Evolutionary conservation across 345 rosid species (phyloP).

Genomic region (Rhodamnia argentea): DNA sequence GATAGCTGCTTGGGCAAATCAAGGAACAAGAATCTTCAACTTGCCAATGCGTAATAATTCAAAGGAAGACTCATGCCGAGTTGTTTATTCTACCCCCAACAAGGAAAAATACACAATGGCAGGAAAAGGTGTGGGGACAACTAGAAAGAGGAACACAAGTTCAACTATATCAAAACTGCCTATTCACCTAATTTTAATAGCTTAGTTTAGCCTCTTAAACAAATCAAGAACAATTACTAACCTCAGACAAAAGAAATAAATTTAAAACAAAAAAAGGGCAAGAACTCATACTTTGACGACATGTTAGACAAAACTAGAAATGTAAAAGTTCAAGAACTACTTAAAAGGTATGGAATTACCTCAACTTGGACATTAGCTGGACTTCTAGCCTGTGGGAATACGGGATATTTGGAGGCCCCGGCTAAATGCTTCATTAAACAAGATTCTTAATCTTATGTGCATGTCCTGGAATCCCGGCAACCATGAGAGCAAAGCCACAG

Average conservation of each 20-base stretch:
- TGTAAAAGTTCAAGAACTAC: not conserved
- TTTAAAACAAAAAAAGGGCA: not conserved
- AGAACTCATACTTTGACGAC: not conserved
- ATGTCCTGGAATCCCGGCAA: conserved; percentile 82
- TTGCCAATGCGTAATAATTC: not conserved
- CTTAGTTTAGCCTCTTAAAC: not conserved
- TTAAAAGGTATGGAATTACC: conserved; percentile 10
- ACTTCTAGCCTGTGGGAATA: conserved; percentile 62
- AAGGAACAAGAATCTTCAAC: not conserved
- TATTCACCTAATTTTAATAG: not conserved
- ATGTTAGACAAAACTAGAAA: not conserved
- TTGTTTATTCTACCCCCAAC: not conserved
- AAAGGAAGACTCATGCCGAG: not conserved
- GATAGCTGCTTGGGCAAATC: not conserved
- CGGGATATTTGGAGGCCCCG: conserved; percentile 85
- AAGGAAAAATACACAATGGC: not conserved
- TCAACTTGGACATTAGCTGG: conserved; percentile 6
- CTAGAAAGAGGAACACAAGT: not conserved
- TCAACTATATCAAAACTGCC: not conserved
- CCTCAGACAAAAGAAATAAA: not conserved
- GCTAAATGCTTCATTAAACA: conserved; percentile 87
- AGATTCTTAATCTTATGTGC: conserved; percentile 86
- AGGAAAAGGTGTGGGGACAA: not conserved
- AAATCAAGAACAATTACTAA: not conserved
- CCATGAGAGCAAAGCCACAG: conserved; percentile 79